Evolutionary conservation across 352 stramenopile genomes (phyloP).

Genomic region (Phytophthora capsici): DNA sequence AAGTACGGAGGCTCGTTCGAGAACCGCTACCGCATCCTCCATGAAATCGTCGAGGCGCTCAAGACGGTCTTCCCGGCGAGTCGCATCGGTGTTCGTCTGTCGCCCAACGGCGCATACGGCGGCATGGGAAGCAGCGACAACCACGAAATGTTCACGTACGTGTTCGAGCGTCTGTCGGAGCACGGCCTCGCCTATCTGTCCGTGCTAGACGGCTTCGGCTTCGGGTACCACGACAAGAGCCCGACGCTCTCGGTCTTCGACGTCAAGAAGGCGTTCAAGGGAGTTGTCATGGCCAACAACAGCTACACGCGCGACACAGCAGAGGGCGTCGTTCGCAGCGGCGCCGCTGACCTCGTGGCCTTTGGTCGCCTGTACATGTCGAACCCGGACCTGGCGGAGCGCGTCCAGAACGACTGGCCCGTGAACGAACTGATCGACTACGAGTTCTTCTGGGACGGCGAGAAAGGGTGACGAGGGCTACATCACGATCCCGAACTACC

Average conservation of each 20-base stretch:
- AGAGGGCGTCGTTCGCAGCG: slow-evolving; percentile 13
- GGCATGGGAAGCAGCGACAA: slow-evolving; percentile 23
- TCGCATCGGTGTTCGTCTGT: slow-evolving; percentile 14
- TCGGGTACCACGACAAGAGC: slow-evolving; percentile 10
- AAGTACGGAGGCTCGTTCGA: slow-evolving; percentile 24
- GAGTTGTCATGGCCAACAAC: slow-evolving; percentile 17
- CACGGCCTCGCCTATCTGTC: slow-evolving; percentile 12
- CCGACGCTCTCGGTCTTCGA: slow-evolving; percentile 6
- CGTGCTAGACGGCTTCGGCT: slow-evolving; percentile 12
- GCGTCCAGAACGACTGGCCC: slow-evolving; percentile 22
- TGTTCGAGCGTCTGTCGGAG: slow-evolving; percentile 7
- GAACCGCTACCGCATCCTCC: slow-evolving; percentile 17
- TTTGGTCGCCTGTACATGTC: slow-evolving; percentile 20
- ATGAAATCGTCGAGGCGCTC: slow-evolving; percentile 10
- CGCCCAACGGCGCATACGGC: slow-evolving; percentile 11
- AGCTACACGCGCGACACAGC: slow-evolving; percentile 17
- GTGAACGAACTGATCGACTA: slow-evolving; percentile 12
- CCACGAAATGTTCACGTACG: slow-evolving; percentile 17
- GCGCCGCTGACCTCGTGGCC: slow-evolving; percentile 10
- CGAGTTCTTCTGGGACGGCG: slow-evolving; percentile 15
- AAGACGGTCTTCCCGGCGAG: slow-evolving; percentile 8
- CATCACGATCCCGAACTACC: slow-evolving; percentile 15
- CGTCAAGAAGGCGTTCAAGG: slow-evolving; percentile 23
- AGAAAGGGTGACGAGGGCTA: slow-evolving; percentile 17
- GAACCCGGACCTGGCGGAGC: slow-evolving; percentile 15